Evolutionary conservation across 257 asterid genomes (phyloP), one percentile per base, ranked within the genome.

Genomic region (Solanum okadae): DNA sequence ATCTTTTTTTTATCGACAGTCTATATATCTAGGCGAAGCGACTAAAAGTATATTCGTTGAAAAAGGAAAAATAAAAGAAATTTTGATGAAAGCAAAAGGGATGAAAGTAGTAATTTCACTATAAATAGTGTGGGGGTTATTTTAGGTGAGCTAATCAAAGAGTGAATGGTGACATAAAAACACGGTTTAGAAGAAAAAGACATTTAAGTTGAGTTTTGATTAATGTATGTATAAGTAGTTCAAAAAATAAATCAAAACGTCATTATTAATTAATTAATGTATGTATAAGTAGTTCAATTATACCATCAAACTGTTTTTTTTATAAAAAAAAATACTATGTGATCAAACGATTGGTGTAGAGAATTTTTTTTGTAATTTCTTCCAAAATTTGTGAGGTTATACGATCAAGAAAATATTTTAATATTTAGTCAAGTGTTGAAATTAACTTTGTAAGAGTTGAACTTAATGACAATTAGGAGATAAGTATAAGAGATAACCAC

Each of bases 151-250:
- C 67, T 83, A 88, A 22, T 42, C 35, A 83, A 73, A 4, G 13
- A 81, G 89, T 87, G 89, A 49, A 61, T 83, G 95, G 88, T 88
- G 93, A 75, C 87, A 67, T 4, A 86, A 7, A 40, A 40, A 95
- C 95, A 93, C 96, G 95, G 93, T 44, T 88, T 88, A 81, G 63
- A 5, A 59, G 86, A 56, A 67, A 37, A 38, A 63, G 77, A 63
- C 77, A 85, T n/a, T 29, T 49, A 8, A 25, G 59, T 14, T n/a
- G 37, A 78, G 14, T 78, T 42, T 75, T 75, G 52, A 22, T 20
- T 37, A 76, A n/a, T 77, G 83, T 11, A 37, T 75, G 20, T 12
- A 11, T 77, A 77, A 38, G 35, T 77, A n/a, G 61, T 77, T 40
- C 12, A 7, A 52, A 52, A 12, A 73, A 35, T 0, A 35, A 37